A percentile compares a stretch with the other conserved stretches of the same genome.
Evolutionary conservation across 768 basidiomycete species (phyloP).

Genomic region (Pleurotus tuber-regium): DNA sequence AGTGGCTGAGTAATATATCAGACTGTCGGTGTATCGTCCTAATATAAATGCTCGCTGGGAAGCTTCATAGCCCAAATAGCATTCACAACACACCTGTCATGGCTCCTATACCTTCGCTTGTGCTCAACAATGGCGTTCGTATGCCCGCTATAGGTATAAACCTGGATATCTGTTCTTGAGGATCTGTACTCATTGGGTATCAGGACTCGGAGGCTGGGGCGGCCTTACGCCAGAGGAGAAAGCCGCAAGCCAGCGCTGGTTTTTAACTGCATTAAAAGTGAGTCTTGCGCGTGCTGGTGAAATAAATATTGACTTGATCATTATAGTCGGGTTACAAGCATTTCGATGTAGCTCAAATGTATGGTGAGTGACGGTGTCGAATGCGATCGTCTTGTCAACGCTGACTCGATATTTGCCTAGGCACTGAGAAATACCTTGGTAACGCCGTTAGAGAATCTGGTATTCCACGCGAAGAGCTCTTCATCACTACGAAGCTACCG

Average conservation of each 20-base stretch:
- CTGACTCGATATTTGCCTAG: constrained; percentile 10
- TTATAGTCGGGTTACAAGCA: constrained; percentile 38
- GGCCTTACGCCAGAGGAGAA: constrained; percentile 31
- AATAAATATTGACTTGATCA: not conserved
- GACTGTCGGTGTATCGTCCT: no score
- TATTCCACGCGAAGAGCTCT: constrained; percentile 44
- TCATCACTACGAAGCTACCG: constrained; percentile 49
- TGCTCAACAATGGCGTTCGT: not conserved
- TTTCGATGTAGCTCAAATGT: constrained; percentile 37
- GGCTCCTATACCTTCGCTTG: not conserved
- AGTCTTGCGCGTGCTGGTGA: not conserved
- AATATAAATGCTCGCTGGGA: no score
- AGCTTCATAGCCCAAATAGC: no score
- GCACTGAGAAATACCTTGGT: constrained; percentile 42
- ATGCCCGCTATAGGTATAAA: not conserved
- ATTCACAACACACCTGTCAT: no score
- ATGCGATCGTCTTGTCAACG: not conserved
- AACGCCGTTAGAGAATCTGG: constrained; percentile 44
- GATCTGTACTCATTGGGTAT: not conserved
- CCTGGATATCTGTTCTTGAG: no score
- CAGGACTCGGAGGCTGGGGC: constrained; percentile 41
- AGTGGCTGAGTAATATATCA: no score
- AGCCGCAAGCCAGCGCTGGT: constrained; percentile 34
- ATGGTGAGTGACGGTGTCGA: constrained; percentile 22
- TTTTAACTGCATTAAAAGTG: constrained; percentile 39